Evolutionary conservation across 2,329 filamentous ascomycete species (phyloP).

Genomic region (Penicillium digitatum): DNA sequence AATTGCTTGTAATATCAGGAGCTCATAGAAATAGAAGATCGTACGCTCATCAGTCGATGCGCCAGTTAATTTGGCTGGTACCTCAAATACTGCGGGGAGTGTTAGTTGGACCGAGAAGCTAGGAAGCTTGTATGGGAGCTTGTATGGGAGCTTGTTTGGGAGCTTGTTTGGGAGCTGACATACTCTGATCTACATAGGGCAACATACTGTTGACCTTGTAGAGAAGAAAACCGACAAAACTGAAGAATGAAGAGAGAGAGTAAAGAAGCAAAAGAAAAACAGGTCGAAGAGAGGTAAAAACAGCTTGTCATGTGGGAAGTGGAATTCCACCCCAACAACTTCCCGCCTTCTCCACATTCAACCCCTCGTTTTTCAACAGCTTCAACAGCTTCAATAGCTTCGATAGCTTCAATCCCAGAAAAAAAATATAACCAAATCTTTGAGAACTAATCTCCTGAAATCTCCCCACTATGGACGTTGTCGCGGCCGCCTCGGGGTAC

Average conservation of each 20-base stretch:
- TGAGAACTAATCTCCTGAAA: not conserved
- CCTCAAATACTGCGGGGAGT: slow-evolving; percentile 54
- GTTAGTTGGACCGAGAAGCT: slow-evolving; percentile 17
- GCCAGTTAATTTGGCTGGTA: slow-evolving; percentile 55
- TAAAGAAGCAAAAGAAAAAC: not conserved
- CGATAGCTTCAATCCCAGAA: too few species aligned
- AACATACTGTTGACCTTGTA: slow-evolving; percentile 54
- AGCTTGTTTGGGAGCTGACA: slow-evolving; percentile 11
- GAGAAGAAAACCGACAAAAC: slow-evolving; percentile 5
- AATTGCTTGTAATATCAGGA: not conserved
- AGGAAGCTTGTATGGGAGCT: not conserved
- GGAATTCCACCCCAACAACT: slow-evolving; percentile 8
- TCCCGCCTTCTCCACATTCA: slow-evolving; percentile 9
- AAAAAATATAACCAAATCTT: not conserved
- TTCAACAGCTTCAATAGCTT: not conserved
- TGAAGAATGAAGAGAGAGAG: not conserved
- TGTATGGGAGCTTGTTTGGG: too few species aligned
- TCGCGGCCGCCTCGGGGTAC: slow-evolving; percentile 89
- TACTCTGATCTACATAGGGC: slow-evolving; percentile 60
- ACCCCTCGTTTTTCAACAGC: slow-evolving; percentile 2
- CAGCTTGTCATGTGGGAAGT: slow-evolving; percentile 16
- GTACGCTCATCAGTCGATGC: slow-evolving; percentile 63
- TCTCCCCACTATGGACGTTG: slow-evolving; percentile 73
- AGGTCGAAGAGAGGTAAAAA: not conserved
- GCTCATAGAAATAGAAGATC: slow-evolving; percentile 9